Evolutionary conservation across 2,329 filamentous ascomycete species (phyloP).

Genomic region (Colletotrichum plurivorum): DNA sequence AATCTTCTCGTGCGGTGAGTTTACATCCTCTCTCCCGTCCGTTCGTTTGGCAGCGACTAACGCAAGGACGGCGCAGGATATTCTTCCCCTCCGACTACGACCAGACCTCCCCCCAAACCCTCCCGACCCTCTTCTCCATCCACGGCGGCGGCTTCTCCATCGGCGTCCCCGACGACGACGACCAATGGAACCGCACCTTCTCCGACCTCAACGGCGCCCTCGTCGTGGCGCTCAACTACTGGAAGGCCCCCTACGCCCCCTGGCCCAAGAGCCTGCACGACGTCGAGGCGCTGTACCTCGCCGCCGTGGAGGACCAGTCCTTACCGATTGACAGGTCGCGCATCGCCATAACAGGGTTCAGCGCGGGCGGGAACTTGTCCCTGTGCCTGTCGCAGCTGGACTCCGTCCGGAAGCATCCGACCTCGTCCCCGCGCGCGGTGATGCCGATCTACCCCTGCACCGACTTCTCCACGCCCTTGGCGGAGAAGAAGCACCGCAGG

Average conservation of each 20-base stretch:
- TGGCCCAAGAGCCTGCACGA: constrained; percentile 63
- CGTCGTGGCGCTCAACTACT: constrained; percentile 64
- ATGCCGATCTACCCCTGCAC: constrained; percentile 59
- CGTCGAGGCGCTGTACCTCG: constrained; percentile 57
- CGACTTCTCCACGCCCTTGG: constrained; percentile 49
- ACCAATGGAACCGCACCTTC: constrained; percentile 61
- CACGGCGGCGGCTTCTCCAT: constrained; percentile 67
- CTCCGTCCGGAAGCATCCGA: constrained; percentile 46
- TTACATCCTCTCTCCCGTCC: no score
- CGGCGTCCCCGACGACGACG: constrained; percentile 58
- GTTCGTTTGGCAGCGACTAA: not conserved
- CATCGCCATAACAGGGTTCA: constrained; percentile 63
- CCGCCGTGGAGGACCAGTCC: constrained; percentile 57
- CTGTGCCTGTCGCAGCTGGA: constrained; percentile 58
- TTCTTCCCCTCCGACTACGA: constrained; percentile 57
- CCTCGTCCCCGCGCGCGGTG: constrained; percentile 48
- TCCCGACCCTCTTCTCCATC: constrained; percentile 63
- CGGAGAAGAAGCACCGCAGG: constrained; percentile 44
- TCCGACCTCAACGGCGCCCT: constrained; percentile 56
- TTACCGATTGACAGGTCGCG: constrained; percentile 61
- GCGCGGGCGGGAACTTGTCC: constrained; percentile 65
- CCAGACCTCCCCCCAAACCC: constrained; percentile 45
- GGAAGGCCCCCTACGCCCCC: constrained; percentile 58
- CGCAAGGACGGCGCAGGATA: constrained; percentile 44
- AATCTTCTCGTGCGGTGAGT: constrained; percentile 39